phyloP scores from a whole-genome alignment of 2,329 filamentous ascomycete genomes.

The Colletotrichum sojae region DNA sequence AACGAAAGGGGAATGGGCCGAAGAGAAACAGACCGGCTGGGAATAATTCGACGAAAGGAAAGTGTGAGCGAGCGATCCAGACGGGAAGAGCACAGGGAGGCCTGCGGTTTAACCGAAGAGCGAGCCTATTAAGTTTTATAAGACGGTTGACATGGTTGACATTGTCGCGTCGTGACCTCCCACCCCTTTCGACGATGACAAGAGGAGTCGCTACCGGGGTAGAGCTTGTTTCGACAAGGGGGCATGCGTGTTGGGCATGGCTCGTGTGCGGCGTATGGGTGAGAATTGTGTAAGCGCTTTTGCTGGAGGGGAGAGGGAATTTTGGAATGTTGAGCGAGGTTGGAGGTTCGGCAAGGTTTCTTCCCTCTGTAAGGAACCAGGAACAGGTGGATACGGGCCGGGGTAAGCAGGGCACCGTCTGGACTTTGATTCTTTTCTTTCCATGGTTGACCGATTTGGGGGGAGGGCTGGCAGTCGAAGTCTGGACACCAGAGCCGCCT shows the following conservation, averaged over 20 bases:
- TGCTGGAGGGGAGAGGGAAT: not conserved
- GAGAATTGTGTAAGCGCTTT: slow-evolving; percentile 21
- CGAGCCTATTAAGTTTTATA: slow-evolving; percentile 37
- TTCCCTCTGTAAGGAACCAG: not conserved
- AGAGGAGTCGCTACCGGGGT: slow-evolving; percentile 16
- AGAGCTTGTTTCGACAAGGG: slow-evolving; percentile 38
- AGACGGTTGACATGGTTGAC: slow-evolving; percentile 25
- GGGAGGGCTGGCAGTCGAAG: not conserved
- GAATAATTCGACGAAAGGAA: slow-evolving; percentile 24
- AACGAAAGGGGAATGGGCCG: slow-evolving; percentile 12
- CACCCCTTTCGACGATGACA: slow-evolving; percentile 21
- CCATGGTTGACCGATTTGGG: not conserved
- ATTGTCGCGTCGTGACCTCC: not conserved
- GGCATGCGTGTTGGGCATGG: not conserved
- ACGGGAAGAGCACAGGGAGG: slow-evolving; percentile 25
- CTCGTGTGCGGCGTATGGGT: slow-evolving; percentile 15
- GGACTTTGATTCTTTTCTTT: not conserved
- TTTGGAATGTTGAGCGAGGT: not conserved
- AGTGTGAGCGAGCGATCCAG: slow-evolving; percentile 28
- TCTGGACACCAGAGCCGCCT: too few species aligned
- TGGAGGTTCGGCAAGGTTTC: slow-evolving; percentile 1
- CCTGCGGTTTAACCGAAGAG: slow-evolving; percentile 20
- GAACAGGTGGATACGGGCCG: not conserved
- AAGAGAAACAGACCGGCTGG: slow-evolving; percentile 22
- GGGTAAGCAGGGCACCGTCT: not conserved